Evolutionary conservation across 176 grass and related monocot species (phyloP), one percentile per base, ranked within the genome.

Genomic region (Avena sativa): DNA sequence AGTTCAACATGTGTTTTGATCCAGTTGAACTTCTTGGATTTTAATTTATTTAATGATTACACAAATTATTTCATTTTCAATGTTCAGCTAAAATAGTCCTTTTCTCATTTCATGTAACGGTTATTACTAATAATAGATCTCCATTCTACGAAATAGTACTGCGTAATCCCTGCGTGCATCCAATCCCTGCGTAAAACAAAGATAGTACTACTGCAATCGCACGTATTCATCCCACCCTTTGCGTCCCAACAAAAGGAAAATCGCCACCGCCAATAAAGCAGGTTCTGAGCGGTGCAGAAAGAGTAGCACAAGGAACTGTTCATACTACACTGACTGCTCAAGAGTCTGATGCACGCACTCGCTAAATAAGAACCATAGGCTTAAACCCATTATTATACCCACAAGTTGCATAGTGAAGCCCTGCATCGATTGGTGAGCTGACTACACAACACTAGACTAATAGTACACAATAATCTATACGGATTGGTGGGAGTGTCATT

Each of bases 401-500:
- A 50, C 48, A 48, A 34, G 58, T 49, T 68, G 26, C 61, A 81
- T 20, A 67, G 23, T 46, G 84, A 79, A 26, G 15, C 72, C 3
- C 1, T 16, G 23, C 72, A 52, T 75, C 47, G 72, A 51, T 75
- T 9, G 71, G 79, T 5, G 69, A 74, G 69, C 69, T 59, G 55
- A 57, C 62, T 34, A 34, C 19, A 75, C 28, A 80, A 52, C 49
- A 25, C 23, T 20, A 19, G 32, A 40, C 7, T 43, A 43, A 47
- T 47, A 47, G 4, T 74, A 74, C 43, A 74, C 13, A 28, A 30
- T 75, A 75, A 70, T 79, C 16, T 78, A 46, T 74, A 52, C 47
- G 72, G 47, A 64, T 82, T 56, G 47, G 71, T 82, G 72, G 70
- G 57, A 46, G 79, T 76, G 59, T 82, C 79, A 87, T 53, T 32